Conservation (phyloP, 2,329 filamentous ascomycete species). For the Leptographium radiaticola region DNA sequence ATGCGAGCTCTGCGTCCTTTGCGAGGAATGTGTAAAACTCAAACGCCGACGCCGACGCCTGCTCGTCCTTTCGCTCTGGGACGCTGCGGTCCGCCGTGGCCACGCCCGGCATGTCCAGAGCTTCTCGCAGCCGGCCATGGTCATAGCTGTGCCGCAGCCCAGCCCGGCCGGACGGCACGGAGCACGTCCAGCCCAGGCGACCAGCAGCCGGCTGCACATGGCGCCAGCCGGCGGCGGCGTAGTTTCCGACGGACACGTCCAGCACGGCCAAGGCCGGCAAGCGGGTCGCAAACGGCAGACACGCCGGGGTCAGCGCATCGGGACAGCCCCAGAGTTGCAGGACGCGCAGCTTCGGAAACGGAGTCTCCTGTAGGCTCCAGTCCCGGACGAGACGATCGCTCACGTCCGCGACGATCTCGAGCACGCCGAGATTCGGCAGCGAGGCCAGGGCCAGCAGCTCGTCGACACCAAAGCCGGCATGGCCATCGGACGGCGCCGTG, state of each 20-base stretch:
- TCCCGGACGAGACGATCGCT: slow-evolving; percentile 32
- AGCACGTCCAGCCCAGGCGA: not conserved
- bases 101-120: not conserved
- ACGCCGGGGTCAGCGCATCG: slow-evolving; percentile 21
- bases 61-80: not conserved
- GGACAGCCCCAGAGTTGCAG: slow-evolving; percentile 22
- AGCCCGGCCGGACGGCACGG: not conserved
- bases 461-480: slow-evolving; percentile 13
- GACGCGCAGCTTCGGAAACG: slow-evolving; percentile 34
- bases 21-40: slow-evolving; percentile 3
- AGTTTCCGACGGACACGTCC: slow-evolving; percentile 23
- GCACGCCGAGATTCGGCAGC: slow-evolving; percentile 32
- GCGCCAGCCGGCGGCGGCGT: not conserved
- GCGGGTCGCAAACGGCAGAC: slow-evolving; percentile 25
- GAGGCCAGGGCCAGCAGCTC: slow-evolving; percentile 28
- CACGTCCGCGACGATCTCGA: slow-evolving; percentile 27
- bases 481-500: not conserved
- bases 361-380: slow-evolving; percentile 26
- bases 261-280: slow-evolving; percentile 33
- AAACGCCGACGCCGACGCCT: not conserved
- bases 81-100: too few species aligned
- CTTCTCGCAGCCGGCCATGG: not conserved
- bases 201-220: not conserved
- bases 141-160: not conserved
- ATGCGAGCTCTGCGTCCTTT: not conserved